Evolutionary conservation across 2,329 filamentous ascomycete species (phyloP), one percentile per base, ranked within the genome.

Genomic region (Monilinia fructicola): DNA sequence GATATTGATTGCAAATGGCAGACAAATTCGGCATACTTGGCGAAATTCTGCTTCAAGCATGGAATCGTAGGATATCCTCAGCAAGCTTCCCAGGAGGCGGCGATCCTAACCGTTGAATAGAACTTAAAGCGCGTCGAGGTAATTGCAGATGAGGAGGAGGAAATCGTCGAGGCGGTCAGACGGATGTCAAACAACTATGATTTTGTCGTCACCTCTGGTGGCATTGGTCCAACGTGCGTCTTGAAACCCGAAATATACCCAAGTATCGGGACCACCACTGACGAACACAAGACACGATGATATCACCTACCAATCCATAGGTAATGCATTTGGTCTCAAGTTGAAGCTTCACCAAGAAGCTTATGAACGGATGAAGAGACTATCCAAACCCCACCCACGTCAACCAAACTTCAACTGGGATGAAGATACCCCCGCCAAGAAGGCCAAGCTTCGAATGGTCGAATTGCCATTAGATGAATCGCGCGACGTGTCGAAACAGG

Each of bases 291-390:
- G 92, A 66, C 94, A 98, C 81, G 95, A 99, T 78, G 95, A 99
- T 77, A 98, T 98, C 73, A 98, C 95, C 35, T 99, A 99, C 80
- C 84, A 91, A 75, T 94, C 92, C 50, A 96, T 99, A 77, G 93
- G 92, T 70, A 93, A 92, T 77, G 95, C 93, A 10, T 98, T 97
- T 77, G 80, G 82, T 54, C 82, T 97, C 10, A 85, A 88, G 18
- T 81, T 98, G 23, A 85, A 88, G 71, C 84, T 96, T 38, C 92
- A 98, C 81, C 80, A 91, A 54, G 85, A 87, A 67, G 89, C 93
- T 0, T 90, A 90, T 73, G 84, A 87, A 70, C 88, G 89, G 75
- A 98, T 98, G 95, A 93, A 91, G 79, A 83, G 80, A 69, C 83
- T 97, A 11, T 92, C 90, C 40, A 90, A 87, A 76, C 88, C 88